Evolutionary conservation across 768 basidiomycete genomes (phyloP), one percentile per base, ranked within the genome.

Genomic region (Psilocybe sp.): DNA sequence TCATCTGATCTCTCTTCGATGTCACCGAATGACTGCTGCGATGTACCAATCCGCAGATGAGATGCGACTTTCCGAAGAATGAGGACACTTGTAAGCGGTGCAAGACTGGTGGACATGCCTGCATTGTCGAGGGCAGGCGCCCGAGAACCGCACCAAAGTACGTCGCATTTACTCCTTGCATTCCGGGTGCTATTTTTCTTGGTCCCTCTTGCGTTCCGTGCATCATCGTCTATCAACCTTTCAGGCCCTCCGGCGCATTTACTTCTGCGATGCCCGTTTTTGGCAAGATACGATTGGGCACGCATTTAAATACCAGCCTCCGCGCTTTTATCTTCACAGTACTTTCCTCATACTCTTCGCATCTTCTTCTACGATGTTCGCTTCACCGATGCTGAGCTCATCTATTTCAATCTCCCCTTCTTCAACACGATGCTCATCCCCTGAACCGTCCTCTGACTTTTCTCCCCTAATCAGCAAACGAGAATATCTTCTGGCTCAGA

Each of bases 101-200:
- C 67, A 84, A 80, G 58, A 59, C 76, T 20, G 80, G 83, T 44
- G 84, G 86, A 1, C 87, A 90, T 67, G 75, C 81, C 38, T 92
- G 90, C 64, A 82, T 91, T 56, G 89, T 92, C 35, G 89, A 91
- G 67, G 89, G 89, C 43, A 78, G 89, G 53, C 90, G 89, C 70
- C 86, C 82, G 47, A 77, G 82, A 60, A 85, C 79, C 20, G 82
- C 82, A 18, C 89, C 89, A 53, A 92, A 91, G 90, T 92, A 66
- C 81, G 89, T 82, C 50, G 48, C 43, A 28, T 4, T 28, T 28
- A 28, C 52, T 52, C 31, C 33, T 47, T 47, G 46, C 54, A 37
- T 54, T 49, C 9, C 39, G 39, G 41, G 40, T 42, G 47, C 53
- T 39, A 38, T 23, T 34, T 52, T 48, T 58, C 32, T 34, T 44